Conservation (phyloP, 768 basidiomycete species). For the Glaciozyma martinii region DNA sequence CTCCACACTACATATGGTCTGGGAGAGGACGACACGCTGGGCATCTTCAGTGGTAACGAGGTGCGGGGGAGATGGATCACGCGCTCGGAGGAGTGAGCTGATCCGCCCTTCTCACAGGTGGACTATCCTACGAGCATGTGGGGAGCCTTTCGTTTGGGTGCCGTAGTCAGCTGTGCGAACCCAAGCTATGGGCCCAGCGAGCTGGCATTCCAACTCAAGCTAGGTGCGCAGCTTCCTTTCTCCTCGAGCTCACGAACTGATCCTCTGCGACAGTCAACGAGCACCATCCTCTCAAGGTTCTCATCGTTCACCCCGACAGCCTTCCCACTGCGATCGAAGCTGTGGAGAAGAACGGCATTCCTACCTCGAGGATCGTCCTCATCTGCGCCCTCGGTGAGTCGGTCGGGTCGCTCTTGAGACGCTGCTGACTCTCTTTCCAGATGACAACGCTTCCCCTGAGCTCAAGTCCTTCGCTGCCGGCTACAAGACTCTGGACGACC, state of each 20-base stretch:
- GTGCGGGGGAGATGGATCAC: neutral
- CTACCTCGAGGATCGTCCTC: conserved; percentile 13
- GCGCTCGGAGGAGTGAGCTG: neutral
- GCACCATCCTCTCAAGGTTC: conserved; percentile 14
- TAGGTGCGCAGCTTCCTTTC: conserved; percentile 1
- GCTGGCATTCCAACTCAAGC: conserved; percentile 14
- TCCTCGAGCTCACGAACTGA: neutral
- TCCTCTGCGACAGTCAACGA: neutral
- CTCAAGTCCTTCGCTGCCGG: neutral
- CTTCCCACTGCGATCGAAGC: conserved; percentile 21
- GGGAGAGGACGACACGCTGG: neutral
- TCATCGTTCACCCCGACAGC: conserved; percentile 13
- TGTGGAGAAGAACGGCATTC: conserved; percentile 3
- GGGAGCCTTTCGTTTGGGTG: conserved; percentile 5
- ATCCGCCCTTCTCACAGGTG: neutral
- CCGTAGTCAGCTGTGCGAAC: conserved; percentile 18
- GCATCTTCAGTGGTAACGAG: conserved; percentile 18
- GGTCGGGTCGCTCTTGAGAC: too few species aligned
- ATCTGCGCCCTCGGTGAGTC: neutral
- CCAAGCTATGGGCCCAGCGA: conserved; percentile 18
- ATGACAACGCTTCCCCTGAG: neutral
- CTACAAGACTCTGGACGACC: conserved; percentile 20
- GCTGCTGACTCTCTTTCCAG: too few species aligned
- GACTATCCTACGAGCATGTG: conserved; percentile 17
- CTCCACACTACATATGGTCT: conserved; percentile 1